Evolutionary conservation across 2,329 filamentous ascomycete genomes (phyloP), one percentile per base, ranked within the genome.

Genomic region (Aspergillus pseudoviridinutans): DNA sequence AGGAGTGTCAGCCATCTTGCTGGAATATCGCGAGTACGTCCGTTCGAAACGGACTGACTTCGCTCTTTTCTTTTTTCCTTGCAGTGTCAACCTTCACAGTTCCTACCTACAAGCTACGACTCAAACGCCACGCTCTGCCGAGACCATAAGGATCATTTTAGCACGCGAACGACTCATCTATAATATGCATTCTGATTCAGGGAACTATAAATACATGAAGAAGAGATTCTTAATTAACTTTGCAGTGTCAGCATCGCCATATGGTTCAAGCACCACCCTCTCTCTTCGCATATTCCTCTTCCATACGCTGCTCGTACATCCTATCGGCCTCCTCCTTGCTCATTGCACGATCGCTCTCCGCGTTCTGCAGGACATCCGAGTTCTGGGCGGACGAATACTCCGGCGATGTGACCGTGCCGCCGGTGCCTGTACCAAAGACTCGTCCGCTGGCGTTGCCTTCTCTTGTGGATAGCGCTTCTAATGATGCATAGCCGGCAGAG

Each of bases 271-370:
- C 74, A 68, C 74, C 73, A 1, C 73, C 72, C 62, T 78, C 77
- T 51, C 76, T 64, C 72, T 78, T 76, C 57, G 75, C 74, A 66
- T 78, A 77, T 64, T 80, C 78, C 50, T 78, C 77, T 66, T 78
- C 78, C 66, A 79, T 79, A 14, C 75, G 71, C 64, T 79, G 76
- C 59, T 77, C 71, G 58, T 78, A 79, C 44, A 76, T 58, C 12
- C 71, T 68, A 58, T 79, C 76, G 1, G 73, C 76, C 57, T 79
- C 76, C 50, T 74, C 75, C 61, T 72, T 72, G 55, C 70, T 78
- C 67, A 74, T 54, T n/a, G 64, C 57, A 24, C 60, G 62, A 24
- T 67, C 64, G 22, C 62, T 58, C 8, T 64, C 62, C 14, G 58
- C 50, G 29, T 60, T 60, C 49, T 60, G 62, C 28, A 58, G 49